Evolutionary conservation across 495 filamentous ascomycete species (phyloP).

Genomic region (Talaromyces thailandensis): DNA sequence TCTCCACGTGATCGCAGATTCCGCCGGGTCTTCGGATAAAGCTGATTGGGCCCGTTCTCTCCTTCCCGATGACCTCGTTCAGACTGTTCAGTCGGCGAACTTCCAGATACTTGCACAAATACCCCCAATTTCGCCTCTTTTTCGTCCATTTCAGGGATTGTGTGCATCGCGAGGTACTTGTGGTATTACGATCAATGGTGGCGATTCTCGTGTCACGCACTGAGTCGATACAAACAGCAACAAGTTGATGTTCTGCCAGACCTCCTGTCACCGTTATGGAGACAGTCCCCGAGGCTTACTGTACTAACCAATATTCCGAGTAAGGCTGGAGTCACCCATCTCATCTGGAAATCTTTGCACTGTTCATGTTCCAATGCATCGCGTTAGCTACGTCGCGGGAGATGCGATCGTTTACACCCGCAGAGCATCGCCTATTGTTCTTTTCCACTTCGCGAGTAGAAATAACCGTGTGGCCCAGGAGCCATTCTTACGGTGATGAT

Average conservation of each 20-base stretch:
- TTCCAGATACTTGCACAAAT: not conserved
- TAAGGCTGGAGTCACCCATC: not conserved
- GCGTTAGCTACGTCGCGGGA: not conserved
- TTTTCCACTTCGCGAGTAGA: constrained; percentile 11
- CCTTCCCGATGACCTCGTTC: constrained; percentile 8
- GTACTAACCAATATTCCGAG: not conserved
- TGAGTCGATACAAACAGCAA: not conserved
- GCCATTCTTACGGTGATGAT: constrained; percentile 22
- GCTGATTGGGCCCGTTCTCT: constrained; percentile 12
- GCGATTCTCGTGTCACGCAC: not conserved
- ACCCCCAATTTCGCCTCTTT: not conserved
- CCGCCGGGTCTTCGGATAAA: constrained; percentile 8
- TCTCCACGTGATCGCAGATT: constrained; percentile 17
- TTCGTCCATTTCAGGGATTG: not conserved
- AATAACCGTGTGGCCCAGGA: constrained; percentile 18
- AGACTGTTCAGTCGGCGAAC: not conserved
- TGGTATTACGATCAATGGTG: not conserved
- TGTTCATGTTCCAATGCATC: not conserved
- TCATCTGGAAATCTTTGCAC: not conserved
- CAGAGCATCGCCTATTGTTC: constrained; percentile 1
- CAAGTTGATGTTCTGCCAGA: not conserved
- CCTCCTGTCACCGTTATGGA: not conserved
- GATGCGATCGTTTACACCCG: constrained; percentile 3
- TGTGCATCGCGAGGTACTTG: not conserved
- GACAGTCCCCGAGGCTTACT: not conserved